Percentiles rank a stretch among this genome's conserved stretches.
Conservation (phyloP, 495 filamentous ascomycete species). For the Hypoxylon crocopeplum region DNA sequence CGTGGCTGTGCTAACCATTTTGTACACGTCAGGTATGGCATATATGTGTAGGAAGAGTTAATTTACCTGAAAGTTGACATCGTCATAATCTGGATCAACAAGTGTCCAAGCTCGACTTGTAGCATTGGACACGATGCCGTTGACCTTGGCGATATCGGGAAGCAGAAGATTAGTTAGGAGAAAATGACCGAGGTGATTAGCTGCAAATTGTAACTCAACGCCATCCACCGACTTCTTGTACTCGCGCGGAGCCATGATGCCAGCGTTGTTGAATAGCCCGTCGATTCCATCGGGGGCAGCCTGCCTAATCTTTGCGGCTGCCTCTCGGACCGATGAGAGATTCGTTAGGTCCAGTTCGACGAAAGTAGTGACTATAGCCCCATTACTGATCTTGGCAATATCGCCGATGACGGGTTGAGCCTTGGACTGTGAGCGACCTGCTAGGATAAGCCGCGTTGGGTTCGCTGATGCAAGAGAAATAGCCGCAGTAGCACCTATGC, state of each 20-base stretch:
- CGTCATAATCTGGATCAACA: too few species aligned
- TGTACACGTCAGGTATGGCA: too few species aligned
- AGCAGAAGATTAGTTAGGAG: neutral
- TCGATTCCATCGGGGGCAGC: neutral
- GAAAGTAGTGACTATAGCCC: neutral
- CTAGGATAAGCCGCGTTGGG: slow-evolving; percentile 28
- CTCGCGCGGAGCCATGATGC: slow-evolving; percentile 35
- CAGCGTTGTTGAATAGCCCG: neutral
- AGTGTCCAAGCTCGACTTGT: too few species aligned
- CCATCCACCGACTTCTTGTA: slow-evolving; percentile 42
- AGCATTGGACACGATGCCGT: too few species aligned
- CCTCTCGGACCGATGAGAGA: neutral
- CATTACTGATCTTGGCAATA: slow-evolving; percentile 5
- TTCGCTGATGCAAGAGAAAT: slow-evolving; percentile 1
- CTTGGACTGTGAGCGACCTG: slow-evolving; percentile 20
- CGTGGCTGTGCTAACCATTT: too few species aligned
- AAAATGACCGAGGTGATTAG: slow-evolving; percentile 38
- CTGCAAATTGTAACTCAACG: slow-evolving; percentile 58
- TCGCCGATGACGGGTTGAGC: slow-evolving; percentile 3
- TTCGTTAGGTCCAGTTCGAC: neutral
- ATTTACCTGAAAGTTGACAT: too few species aligned
- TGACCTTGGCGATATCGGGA: too few species aligned
- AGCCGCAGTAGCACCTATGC: neutral
- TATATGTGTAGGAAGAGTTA: too few species aligned
- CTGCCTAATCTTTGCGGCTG: neutral